Percentiles rank a stretch among this genome's conserved stretches.
phyloP scores from a whole-genome alignment of 805 yeast genomes.

The Saccharomyces eubayanus region DNA sequence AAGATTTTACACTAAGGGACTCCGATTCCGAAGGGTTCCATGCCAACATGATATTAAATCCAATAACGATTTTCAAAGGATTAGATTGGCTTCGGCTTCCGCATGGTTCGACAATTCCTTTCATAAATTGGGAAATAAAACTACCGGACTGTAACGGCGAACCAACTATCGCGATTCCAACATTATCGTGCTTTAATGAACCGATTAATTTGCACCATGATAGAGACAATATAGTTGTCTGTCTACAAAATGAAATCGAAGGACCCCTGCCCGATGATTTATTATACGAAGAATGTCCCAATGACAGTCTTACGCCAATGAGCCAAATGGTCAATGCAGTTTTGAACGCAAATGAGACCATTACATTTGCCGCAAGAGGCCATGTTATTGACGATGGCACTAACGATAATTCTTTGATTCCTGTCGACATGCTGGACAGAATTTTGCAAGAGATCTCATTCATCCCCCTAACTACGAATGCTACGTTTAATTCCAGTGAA shows the following conservation, averaged over 20 bases:
- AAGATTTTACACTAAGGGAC: constrained; percentile 19
- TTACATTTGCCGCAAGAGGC: constrained; percentile 17
- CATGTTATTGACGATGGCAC: constrained; percentile 2
- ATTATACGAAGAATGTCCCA: constrained; percentile 14
- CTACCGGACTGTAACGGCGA: constrained; percentile 32
- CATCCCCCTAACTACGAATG: constrained; percentile 16
- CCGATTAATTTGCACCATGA: constrained; percentile 4
- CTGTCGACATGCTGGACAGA: constrained; percentile 9
- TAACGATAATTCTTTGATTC: constrained; percentile 8
- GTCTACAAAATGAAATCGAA: constrained; percentile 9
- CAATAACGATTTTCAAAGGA: constrained; percentile 16
- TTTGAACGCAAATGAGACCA: constrained; percentile 13
- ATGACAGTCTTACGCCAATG: constrained; percentile 26
- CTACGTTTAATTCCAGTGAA: constrained; percentile 16
- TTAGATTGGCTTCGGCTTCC: constrained; percentile 15
- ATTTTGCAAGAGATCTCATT: constrained; percentile 13
- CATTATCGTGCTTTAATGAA: constrained; percentile 10
- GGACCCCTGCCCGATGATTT: constrained; percentile 24
- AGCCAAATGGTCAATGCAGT: constrained; percentile 20
- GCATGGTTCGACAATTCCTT: constrained; percentile 24
- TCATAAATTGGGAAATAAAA: constrained; percentile 31
- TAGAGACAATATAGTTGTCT: not conserved
- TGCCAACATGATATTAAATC: constrained; percentile 16
- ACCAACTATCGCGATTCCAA: constrained; percentile 27
- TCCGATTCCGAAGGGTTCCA: constrained; percentile 17